Evolutionary conservation across 371 early-diverging fungal genomes (phyloP).

Genomic region (Syncephalis plumigaleata): DNA sequence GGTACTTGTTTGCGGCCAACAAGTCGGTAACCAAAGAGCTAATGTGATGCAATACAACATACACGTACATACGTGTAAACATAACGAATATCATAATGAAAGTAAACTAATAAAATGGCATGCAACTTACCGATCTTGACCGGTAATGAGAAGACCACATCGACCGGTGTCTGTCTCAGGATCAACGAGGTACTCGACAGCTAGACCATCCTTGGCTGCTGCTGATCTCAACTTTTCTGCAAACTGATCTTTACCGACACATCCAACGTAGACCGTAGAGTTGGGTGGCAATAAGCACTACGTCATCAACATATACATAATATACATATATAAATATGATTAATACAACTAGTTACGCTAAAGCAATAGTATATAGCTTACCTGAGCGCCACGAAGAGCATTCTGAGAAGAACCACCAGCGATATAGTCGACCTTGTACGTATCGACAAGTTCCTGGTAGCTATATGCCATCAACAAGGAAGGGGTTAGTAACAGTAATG

Average conservation of each 20-base stretch:
- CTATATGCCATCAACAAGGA: slow-evolving; percentile 2
- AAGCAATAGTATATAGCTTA: slow-evolving; percentile 3
- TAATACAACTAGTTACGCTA: slow-evolving; percentile 10
- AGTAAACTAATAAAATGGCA: background rate
- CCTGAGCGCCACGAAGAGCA: slow-evolving; percentile 74
- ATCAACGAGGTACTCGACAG: slow-evolving; percentile 65
- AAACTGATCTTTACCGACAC: slow-evolving; percentile 73
- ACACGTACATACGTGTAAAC: background rate
- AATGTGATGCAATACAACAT: slow-evolving; percentile 2
- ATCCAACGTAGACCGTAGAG: slow-evolving; percentile 78
- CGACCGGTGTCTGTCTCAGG: slow-evolving; percentile 70
- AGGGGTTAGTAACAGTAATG: background rate
- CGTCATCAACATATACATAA: background rate
- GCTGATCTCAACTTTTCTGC: slow-evolving; percentile 50
- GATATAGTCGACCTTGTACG: slow-evolving; percentile 48
- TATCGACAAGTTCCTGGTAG: slow-evolving; percentile 1
- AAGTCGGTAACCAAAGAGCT: slow-evolving; percentile 81
- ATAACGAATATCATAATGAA: background rate
- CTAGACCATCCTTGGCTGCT: slow-evolving; percentile 71
- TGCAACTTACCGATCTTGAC: slow-evolving; percentile 47
- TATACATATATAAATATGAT: background rate
- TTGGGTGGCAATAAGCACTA: slow-evolving; percentile 71
- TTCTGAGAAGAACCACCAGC: slow-evolving; percentile 96
- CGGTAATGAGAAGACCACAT: slow-evolving; percentile 88
- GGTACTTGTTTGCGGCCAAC: slow-evolving; percentile 82